Base-by-base conservation (phyloP, 371 early-diverging fungal species). In the Mortierella sp. region DNA sequence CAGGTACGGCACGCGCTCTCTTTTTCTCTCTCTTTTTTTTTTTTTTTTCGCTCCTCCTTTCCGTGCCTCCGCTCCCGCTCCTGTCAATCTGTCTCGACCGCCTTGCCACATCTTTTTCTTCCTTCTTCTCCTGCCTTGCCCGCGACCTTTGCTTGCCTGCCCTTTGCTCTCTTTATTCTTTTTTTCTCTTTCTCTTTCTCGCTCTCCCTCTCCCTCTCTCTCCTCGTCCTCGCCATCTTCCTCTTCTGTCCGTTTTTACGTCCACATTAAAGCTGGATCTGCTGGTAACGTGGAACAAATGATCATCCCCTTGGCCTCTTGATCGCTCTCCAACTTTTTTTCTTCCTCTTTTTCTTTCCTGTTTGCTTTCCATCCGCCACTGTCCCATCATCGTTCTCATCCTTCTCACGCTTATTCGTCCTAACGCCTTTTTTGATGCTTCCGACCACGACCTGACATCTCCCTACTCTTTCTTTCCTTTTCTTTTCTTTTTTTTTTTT, bases 41-140 rank as follows among this genome's bases (percentile, higher is more conserved):
- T 61, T 26, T n/a, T 61, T 9, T 62, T 30, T n/a, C 45, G 7
- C 15, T 52, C 47, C 59, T 44, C 28, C 16, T n/a, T n/a, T n/a
- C 37, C 37, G 37, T 9, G 9, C 37, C 37, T 37, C 37, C 37
- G 37, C 37, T 37, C 37, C 37, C 37, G 37, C 37, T 37, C 37
- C 61, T 29, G 21, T 30, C 52, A 50, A 21, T 30, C 37, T 23
- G 28, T 47, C 18, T 45, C 46, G 16, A 12, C 51, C 37, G 15
- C 45, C 7, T 21, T 52, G 28, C 53, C 43, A 21, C n/a, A 16
- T 57, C 30, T 52, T 43, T 18, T 18, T 47, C 26, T 55, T 46
- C 46, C 29, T 29, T 37, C 46, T 30, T 51, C 60, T 30, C 45
- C 5, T 43, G 19, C 37, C 37, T 46, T 46, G 43, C 50, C 57